These are phyloP conservation scores for Eucalyptus curtisii DNA, from an alignment of 345 rosid species.

Conservation along the genomic window DNA sequence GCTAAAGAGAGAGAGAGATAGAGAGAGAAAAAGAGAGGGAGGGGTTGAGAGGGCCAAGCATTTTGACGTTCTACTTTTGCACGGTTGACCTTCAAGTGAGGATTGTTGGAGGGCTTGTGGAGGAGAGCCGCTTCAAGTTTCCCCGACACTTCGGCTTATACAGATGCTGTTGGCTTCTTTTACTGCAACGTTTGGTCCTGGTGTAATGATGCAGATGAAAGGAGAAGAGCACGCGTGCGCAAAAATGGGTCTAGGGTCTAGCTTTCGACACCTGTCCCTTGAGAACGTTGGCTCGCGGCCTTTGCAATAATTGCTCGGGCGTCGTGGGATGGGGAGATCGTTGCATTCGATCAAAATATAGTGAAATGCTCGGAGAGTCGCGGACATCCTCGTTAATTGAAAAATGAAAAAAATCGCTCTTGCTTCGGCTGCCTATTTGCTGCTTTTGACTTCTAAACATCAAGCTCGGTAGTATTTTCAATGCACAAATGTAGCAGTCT, in stretches of 20 bases:
- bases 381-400: neutral
- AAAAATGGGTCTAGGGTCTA: neutral
- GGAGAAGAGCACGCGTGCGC: neutral
- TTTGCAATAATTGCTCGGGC: neutral
- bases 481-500: neutral
- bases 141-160: neutral
- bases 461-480: neutral
- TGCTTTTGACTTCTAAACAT: neutral
- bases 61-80: neutral
- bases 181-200: neutral
- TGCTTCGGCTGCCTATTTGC: neutral
- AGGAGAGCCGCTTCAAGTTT: neutral
- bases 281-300: neutral
- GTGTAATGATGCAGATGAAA: neutral
- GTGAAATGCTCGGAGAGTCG: neutral
- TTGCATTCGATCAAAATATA: neutral
- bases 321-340: neutral
- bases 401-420: neutral
- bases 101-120: neutral
- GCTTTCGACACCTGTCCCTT: neutral
- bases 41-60: neutral
- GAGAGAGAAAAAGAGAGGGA: neutral
- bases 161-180: neutral
- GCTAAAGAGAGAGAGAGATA: neutral
- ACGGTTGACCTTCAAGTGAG: neutral